Conservation (phyloP, 192 early-diverging fungal genomes). For the Borealophlyctis nickersoniae region DNA sequence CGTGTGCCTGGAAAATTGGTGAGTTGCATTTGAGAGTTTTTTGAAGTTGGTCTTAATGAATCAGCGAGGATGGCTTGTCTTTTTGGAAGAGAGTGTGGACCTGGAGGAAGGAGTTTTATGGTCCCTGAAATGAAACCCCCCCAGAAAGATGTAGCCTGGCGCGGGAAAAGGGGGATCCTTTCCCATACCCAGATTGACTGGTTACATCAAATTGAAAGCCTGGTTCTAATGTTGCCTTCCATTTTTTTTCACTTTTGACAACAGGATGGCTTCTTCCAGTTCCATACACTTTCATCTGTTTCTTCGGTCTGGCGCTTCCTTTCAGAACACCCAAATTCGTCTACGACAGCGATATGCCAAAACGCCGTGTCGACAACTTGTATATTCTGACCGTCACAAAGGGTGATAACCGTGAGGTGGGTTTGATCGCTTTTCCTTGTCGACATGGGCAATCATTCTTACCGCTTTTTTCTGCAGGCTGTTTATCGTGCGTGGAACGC, state of each 20-base stretch:
- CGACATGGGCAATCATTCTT: neutral
- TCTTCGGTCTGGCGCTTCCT: conserved; percentile 53
- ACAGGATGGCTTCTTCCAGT: conserved; percentile 52
- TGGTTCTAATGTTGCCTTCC: too few relatives aligned
- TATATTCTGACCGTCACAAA: conserved; percentile 57
- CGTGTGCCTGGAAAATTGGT: conserved; percentile 60
- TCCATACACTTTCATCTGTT: conserved; percentile 58
- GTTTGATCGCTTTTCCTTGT: neutral
- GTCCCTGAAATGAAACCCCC: neutral
- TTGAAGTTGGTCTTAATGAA: neutral
- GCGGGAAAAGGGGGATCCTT: too few relatives aligned
- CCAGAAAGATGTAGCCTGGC: too few relatives aligned
- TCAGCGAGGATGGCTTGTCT: too few relatives aligned
- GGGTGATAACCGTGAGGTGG: conserved; percentile 46
- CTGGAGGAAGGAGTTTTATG: neutral
- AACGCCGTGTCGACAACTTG: conserved; percentile 54
- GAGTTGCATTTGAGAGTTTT: conserved; percentile 17
- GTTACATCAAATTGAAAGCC: too few relatives aligned
- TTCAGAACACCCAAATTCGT: conserved; percentile 57
- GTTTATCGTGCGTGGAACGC: conserved; percentile 56
- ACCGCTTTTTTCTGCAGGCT: conserved; percentile 10
- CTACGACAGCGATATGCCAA: conserved; percentile 46
- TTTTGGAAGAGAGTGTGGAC: neutral
- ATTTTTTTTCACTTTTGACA: neutral
- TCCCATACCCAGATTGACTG: too few relatives aligned